Base-by-base conservation (phyloP, 164 flowering plant genomes). In the Magnolia sinica region DNA sequence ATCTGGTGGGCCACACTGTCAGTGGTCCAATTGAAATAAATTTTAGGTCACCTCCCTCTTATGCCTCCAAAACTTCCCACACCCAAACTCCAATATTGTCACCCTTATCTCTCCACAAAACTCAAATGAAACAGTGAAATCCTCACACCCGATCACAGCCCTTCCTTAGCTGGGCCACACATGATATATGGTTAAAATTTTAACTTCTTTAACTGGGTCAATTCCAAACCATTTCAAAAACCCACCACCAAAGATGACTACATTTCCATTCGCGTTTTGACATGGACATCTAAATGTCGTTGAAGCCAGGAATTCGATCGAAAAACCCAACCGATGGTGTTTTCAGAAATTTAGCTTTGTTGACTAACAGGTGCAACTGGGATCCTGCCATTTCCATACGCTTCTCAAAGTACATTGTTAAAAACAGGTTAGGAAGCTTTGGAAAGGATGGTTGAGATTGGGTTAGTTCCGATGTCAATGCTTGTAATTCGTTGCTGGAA, bases 121-220 rank as follows among this genome's bases (percentile, higher is more conserved):
- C 90, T 92, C n/a, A 92, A 85, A 75, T 77, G 70, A 74, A 75
- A 78, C 51, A 79, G 79, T 24, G 68, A 79, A 79, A 64, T 71
- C 23, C 76, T 81, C 27, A 11, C 81, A 27, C 80, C 79, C 73
- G 81, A 84, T 69, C 80, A 64, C 9, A 71, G 82, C 84, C 23
- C 82, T 94, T 55, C 84, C 92, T 66, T 85, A 86, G 77, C 79
- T 95, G 81, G 90, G 91, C 61, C 65, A 37, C 79, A 59, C 64
- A 68, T 71, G 91, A 92, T 74, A 82, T 93, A 67, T 87, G 6
- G 45, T 94, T 5, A 88, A 89, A 86, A 87, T 95, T 74, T 75
- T 96, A 71, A 77, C 68, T 94, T 96, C 88, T 96, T 96, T 84
- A 83, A 86, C 49, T 92, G 96, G 93, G 89, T 55, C 59, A 90